Evolutionary conservation across 2,329 filamentous ascomycete genomes (phyloP).

Genomic region (Esteya vermicola): DNA sequence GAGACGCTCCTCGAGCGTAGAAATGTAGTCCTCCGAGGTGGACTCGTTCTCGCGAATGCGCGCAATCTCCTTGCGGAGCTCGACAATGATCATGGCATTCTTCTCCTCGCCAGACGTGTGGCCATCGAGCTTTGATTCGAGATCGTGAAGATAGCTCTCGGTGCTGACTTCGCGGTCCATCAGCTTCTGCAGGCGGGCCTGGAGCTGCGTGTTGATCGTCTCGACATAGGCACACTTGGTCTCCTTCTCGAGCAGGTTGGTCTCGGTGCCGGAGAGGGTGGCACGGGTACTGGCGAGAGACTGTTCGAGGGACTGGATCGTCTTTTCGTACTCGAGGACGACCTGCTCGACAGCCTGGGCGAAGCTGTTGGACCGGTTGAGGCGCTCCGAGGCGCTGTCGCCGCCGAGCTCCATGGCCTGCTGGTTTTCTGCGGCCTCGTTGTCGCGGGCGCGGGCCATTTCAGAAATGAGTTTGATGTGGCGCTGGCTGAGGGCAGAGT

Average conservation of each 20-base stretch:
- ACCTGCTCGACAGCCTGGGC: slow-evolving; percentile 93
- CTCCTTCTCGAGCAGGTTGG: slow-evolving; percentile 78
- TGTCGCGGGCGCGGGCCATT: slow-evolving; percentile 72
- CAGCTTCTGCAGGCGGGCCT: slow-evolving; percentile 80
- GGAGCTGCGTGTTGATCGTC: slow-evolving; percentile 80
- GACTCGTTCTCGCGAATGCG: slow-evolving; percentile 82
- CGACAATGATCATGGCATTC: slow-evolving; percentile 69
- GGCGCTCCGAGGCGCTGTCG: slow-evolving; percentile 69
- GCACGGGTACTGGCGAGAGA: slow-evolving; percentile 80
- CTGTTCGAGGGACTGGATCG: slow-evolving; percentile 83
- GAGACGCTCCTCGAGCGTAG: slow-evolving; percentile 84
- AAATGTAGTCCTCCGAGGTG: slow-evolving; percentile 90
- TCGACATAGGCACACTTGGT: slow-evolving; percentile 88
- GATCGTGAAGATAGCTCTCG: slow-evolving; percentile 81
- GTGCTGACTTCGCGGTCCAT: slow-evolving; percentile 84
- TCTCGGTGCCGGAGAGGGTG: slow-evolving; percentile 73
- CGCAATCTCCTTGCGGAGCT: slow-evolving; percentile 82
- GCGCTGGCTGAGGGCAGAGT: slow-evolving; percentile 76
- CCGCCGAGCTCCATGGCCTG: slow-evolving; percentile 48
- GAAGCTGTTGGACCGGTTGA: slow-evolving; percentile 92
- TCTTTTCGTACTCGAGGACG: slow-evolving; percentile 96
- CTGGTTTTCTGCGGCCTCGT: slow-evolving; percentile 44
- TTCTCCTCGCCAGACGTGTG: slow-evolving; percentile 88
- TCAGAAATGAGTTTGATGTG: slow-evolving; percentile 94
- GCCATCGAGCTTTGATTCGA: slow-evolving; percentile 81